These are phyloP conservation scores for Lindgomyces ingoldianus DNA, from an alignment of 495 filamentous ascomycete species.

Conservation along the genomic window DNA sequence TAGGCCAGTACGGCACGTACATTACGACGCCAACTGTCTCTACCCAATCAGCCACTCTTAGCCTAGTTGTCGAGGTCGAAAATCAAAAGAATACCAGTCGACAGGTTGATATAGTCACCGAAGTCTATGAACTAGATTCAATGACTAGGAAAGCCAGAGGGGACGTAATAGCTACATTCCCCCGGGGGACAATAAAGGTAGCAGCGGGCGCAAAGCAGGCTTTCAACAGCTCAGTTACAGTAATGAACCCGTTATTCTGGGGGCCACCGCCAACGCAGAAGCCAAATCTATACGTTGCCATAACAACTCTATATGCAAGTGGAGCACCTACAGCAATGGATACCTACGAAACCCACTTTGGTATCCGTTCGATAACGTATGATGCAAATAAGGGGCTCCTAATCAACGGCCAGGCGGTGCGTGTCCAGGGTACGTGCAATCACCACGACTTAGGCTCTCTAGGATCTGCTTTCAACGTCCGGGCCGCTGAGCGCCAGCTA, in stretches of 20 bases:
- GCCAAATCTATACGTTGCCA: constrained; percentile 52
- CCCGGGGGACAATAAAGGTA: constrained; percentile 31
- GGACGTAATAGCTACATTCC: constrained; percentile 9
- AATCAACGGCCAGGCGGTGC: constrained; percentile 48
- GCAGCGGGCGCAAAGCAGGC: constrained; percentile 39
- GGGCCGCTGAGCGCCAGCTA: constrained; percentile 50
- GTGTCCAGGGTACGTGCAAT: constrained; percentile 50
- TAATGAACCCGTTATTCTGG: constrained; percentile 51
- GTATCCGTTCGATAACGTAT: constrained; percentile 49
- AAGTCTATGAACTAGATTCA: constrained; percentile 16
- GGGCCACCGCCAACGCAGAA: constrained; percentile 50
- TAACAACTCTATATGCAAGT: constrained; percentile 41
- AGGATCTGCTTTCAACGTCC: constrained; percentile 51
- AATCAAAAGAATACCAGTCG: constrained; percentile 41
- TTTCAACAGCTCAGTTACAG: constrained; percentile 42
- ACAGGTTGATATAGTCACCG: constrained; percentile 11
- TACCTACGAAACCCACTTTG: constrained; percentile 53
- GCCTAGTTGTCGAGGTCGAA: constrained; percentile 47
- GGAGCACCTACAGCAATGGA: constrained; percentile 45
- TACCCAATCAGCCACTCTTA: constrained; percentile 45
- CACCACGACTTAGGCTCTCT: constrained; percentile 54
- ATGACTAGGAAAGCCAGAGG: constrained; percentile 1
- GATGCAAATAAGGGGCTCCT: constrained; percentile 46
- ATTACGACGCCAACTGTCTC: constrained; percentile 49
- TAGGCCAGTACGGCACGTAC: constrained; percentile 50